Base-by-base conservation (phyloP, 129 eudicot species). In the Artemisia tridentata region DNA sequence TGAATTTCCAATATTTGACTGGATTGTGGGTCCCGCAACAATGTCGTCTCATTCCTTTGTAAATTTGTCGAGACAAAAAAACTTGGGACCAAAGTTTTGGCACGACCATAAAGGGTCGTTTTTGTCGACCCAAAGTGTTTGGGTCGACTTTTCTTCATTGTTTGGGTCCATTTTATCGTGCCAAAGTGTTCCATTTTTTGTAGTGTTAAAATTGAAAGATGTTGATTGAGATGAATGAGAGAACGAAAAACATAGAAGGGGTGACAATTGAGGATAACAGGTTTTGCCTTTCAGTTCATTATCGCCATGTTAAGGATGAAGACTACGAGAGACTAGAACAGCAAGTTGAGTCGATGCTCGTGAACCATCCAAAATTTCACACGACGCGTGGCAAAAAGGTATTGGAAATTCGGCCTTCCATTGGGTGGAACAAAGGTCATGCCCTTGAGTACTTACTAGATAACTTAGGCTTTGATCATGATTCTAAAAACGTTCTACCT, bases 381-480 rank as follows among this genome's bases (percentile, higher is more conserved):
- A 61, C 82, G 72, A 86, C 93, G 1, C 80, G 87, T 50, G 96
- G 96, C n/a, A 88, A 83, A 54, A 86, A 78, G 81, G 93, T 88
- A 55, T 5, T 86, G 70, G 93, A 91, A 69, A 82, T 91, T 12
- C 75, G 96, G 45, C 97, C 97, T 18, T 78, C 96, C 10, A 86
- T 91, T 52, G 68, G 86, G 69, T 91, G 97, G 97, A 91, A 91
- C 83, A 88, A 91, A 75, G 96, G 96, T 19, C 74, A 91, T 25
- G 97, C 97, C 56, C 75, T 91, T 3, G 80, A 68, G 59, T 88
- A 88, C 59, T 73, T 88, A 63, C 80, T 91, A 2, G 78, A 88
- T 20, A 82, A 91, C 41, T 84, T 91, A 15, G 96, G 91, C 3
- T 78, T 85, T 27, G 67, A 86, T n/a, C n/a, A n/a, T 53, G 7